Evolutionary conservation across 768 basidiomycete species (phyloP), one percentile per base, ranked within the genome.

Genomic region (Polyporus arcularius): DNA sequence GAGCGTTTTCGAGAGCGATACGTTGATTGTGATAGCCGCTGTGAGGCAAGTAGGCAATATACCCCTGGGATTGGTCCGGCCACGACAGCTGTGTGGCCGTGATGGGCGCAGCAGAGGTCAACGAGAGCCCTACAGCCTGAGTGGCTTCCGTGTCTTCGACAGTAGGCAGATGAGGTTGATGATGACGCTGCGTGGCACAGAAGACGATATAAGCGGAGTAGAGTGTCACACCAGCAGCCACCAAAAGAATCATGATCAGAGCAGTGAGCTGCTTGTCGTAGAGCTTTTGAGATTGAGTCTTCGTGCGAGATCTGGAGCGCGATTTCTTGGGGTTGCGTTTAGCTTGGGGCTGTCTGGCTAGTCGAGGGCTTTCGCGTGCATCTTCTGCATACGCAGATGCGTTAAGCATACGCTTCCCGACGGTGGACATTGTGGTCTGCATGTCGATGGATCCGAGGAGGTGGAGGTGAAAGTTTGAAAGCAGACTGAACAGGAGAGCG

Each of bases 21-120:
- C 91, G 86, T 74, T 94, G 90, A 72, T 92, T 94, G 73, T 94
- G 90, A 65, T 90, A 88, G 3, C 90, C 89, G 63, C 89, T 90
- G 70, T 94, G 91, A 12, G 92, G 91, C 18, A 94, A 78, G 71
- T 91, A 94, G 18, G 89, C 79, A 18, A 94, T 73, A 71, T 82
- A 94, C 54, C 70, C 76, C 61, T 78, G 78, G 21, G 21, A 4
- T 43, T 43, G 10, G 42, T 41, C 15, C 4, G 47, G n/a, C 31
- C 3, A 4, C 26, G 51, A 26, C 8, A 10, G 3, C 14, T 8
- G n/a, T 18, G 32, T 56, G 32, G 4, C 38, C 2, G 40, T 30
- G 18, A 2, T 21, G 4, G 10, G 21, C 2, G 12, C 7, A 4
- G 4, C n/a, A 41, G 10, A 26, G 21, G 12, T 8, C 18, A 31